These are phyloP conservation scores for Chalaropsis thielavioides DNA, from an alignment of 2,329 filamentous ascomycete species.

Conservation along the genomic window DNA sequence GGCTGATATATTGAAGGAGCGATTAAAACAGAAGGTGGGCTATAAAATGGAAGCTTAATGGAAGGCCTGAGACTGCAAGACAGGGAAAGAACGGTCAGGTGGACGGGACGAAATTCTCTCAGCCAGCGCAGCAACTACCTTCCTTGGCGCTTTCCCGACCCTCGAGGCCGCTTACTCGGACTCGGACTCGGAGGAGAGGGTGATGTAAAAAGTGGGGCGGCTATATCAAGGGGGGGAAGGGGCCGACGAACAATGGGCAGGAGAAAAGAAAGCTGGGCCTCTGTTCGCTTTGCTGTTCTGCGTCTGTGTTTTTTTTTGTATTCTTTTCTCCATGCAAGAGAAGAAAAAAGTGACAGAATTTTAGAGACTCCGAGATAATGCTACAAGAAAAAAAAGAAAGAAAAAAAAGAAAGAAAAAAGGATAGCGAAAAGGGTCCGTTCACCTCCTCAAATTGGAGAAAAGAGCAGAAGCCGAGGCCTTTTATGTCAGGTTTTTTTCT, in stretches of 20 bases:
- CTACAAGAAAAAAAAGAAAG: neutral
- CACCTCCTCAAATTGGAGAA: neutral
- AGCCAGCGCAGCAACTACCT: neutral
- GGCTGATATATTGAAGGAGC: neutral
- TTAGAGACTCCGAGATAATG: neutral
- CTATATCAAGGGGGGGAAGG: neutral
- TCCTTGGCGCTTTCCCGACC: neutral
- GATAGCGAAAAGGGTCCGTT: neutral
- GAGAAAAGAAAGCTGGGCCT: neutral
- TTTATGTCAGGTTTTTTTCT: neutral
- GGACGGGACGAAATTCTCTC: neutral
- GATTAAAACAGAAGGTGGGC: neutral
- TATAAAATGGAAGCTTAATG: neutral
- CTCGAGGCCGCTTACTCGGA: neutral
- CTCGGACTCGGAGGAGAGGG: neutral
- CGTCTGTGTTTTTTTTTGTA: neutral
- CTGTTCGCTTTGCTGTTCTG: neutral
- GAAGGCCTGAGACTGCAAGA: neutral
- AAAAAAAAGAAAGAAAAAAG: too few relatives aligned
- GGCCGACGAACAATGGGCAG: too few relatives aligned
- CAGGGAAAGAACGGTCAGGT: neutral
- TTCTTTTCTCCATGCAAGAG: conserved; percentile 14
- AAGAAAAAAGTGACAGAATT: neutral
- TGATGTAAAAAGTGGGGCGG: neutral
- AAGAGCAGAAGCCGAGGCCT: neutral